A percentile compares a stretch with the other conserved stretches of the same genome.
phyloP scores from a whole-genome alignment of 257 asterid genomes.

The Ballota nigra region DNA sequence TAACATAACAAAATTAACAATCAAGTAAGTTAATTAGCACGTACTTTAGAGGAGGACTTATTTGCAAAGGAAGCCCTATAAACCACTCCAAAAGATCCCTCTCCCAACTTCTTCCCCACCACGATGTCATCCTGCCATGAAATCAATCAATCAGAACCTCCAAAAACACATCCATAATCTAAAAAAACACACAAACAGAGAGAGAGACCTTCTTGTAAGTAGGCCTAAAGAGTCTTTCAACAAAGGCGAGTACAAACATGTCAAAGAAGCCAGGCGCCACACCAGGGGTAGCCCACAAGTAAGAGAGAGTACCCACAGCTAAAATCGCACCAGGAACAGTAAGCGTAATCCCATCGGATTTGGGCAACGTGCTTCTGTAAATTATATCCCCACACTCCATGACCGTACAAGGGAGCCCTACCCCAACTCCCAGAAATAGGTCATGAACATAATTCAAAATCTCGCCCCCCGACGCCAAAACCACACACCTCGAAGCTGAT shows the following conservation, averaged over 20 bases:
- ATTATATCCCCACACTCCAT: slow-evolving; percentile 97
- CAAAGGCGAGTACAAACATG: slow-evolving; percentile 93
- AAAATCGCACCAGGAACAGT: slow-evolving; percentile 88
- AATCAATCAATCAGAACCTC: slow-evolving; percentile 15
- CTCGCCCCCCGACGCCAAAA: slow-evolving; percentile 52
- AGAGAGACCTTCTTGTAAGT: slow-evolving; percentile 65
- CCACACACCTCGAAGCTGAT: slow-evolving; percentile 30
- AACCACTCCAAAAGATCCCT: slow-evolving; percentile 88
- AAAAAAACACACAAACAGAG: background rate
- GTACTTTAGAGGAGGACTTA: slow-evolving; percentile 60
- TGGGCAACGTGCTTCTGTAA: slow-evolving; percentile 90
- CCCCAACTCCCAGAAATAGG: slow-evolving; percentile 87
- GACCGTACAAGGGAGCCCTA: slow-evolving; percentile 95
- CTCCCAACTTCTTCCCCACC: slow-evolving; percentile 94
- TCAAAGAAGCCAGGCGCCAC: slow-evolving; percentile 99
- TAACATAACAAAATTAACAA: background rate
- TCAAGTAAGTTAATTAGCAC: slow-evolving; percentile 2
- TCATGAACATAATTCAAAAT: slow-evolving; percentile 45
- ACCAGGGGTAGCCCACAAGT: slow-evolving; percentile 99
- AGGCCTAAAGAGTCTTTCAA: slow-evolving; percentile 74
- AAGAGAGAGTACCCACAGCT: slow-evolving; percentile 82
- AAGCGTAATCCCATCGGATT: slow-evolving; percentile 55
- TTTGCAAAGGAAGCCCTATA: slow-evolving; percentile 65
- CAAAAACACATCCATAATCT: background rate
- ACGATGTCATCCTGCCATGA: slow-evolving; percentile 80